A percentile compares a stretch with the other conserved stretches of the same genome.
These are phyloP conservation scores for Annona cherimola DNA, from an alignment of 164 flowering plant genomes.

Conservation along the genomic window DNA sequence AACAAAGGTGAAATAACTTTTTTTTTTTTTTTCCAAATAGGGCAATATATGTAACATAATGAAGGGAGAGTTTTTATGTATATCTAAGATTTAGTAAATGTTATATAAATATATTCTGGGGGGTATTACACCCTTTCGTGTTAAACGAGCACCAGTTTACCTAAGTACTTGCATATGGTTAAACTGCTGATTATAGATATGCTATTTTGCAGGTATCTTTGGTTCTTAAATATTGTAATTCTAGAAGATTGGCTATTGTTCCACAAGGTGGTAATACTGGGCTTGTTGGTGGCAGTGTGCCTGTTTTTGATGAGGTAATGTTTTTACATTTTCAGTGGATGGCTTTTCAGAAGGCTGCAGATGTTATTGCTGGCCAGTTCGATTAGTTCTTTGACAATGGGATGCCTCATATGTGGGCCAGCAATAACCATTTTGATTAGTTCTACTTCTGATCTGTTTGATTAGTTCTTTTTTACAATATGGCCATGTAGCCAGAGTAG, in stretches of 20 bases:
- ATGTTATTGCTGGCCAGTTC: not conserved
- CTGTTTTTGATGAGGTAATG: slow-evolving; percentile 94
- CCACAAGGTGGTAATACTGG: slow-evolving; percentile 99
- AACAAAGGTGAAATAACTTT: too few species aligned
- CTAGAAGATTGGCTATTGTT: slow-evolving; percentile 84
- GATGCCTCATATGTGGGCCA: not conserved
- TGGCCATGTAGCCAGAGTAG: too few species aligned
- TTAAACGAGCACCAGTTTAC: not conserved
- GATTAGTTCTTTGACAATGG: not conserved
- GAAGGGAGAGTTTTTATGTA: too few species aligned
- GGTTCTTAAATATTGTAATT: slow-evolving; percentile 76
- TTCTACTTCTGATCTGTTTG: too few species aligned
- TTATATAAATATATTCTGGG: not conserved
- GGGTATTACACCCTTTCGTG: not conserved
- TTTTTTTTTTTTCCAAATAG: too few species aligned
- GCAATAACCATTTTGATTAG: not conserved
- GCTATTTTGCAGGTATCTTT: slow-evolving; percentile 59
- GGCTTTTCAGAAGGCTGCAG: not conserved
- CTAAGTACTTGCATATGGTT: not conserved
- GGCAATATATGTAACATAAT: too few species aligned
- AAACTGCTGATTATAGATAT: not conserved
- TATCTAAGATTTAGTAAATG: too few species aligned
- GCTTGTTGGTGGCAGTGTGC: slow-evolving; percentile 98
- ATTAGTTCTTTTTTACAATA: too few species aligned
- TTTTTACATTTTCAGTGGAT: not conserved